Evolutionary conservation across 257 asterid species (phyloP).

Genomic region (Osmanthus fragrans): DNA sequence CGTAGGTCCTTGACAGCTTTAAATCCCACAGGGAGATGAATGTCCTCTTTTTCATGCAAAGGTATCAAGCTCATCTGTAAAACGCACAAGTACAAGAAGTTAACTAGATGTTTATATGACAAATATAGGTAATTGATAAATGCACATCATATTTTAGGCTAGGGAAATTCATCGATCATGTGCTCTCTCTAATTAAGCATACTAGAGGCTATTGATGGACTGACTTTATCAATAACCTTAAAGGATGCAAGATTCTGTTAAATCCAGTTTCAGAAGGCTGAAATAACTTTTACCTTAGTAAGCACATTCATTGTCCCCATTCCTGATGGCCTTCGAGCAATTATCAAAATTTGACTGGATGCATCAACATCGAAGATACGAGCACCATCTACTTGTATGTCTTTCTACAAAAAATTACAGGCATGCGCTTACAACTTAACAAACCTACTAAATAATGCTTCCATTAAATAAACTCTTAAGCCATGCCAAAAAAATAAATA

Average conservation of each 20-base stretch:
- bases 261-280: conserved; percentile 17
- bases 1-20: conserved; percentile 76
- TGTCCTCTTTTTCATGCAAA: conserved; percentile 64
- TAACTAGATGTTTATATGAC: conserved; percentile 11
- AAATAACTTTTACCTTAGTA: conserved; percentile 69
- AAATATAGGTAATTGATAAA: conserved; percentile 3
- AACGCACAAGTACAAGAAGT: conserved; percentile 19
- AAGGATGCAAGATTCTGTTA: conserved; percentile 2
- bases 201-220: neutral
- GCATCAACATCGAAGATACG: conserved; percentile 80
- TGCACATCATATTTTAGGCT: conserved; percentile 2
- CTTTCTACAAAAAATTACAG: conserved; percentile 46
- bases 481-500: conserved; percentile 11
- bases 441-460: neutral
- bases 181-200: neutral
- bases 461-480: neutral
- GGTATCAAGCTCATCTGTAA: conserved; percentile 67
- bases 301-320: conserved; percentile 64
- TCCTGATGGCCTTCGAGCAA: conserved; percentile 76
- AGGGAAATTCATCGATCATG: neutral
- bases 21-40: conserved; percentile 55
- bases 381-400: conserved; percentile 70
- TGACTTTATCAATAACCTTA: conserved; percentile 1
- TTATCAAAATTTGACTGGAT: conserved; percentile 44
- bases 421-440: conserved; percentile 13